Base-by-base conservation (phyloP, 768 basidiomycete species). In the Mycena rosella region DNA sequence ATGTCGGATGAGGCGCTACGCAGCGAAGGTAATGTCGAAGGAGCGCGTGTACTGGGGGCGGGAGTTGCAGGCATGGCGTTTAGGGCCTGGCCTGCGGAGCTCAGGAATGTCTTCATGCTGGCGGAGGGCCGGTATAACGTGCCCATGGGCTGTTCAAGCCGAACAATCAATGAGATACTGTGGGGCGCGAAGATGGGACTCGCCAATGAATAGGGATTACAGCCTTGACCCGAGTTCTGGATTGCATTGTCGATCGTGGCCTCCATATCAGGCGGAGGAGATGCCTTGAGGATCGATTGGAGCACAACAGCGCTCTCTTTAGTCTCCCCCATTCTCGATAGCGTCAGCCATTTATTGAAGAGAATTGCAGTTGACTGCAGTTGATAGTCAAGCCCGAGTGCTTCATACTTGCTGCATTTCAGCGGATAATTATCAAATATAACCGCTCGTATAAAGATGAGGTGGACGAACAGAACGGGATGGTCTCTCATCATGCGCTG, bases 401-500 rank as follows among this genome's bases (percentile, higher is more conserved):
- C 55, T 2, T 60, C 52, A 34, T 73, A 74, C 18, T 72, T 55
- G 45, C 74, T 74, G 32, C 27, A 18, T 38, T 38, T 10, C 6
- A 14, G 29, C 27, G 30, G 3, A 24, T 56, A 29, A 47, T 14
- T 20, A 38, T 18, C 11, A 11, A 20, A 14, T 34, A 34, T 6
- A n/a, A 45, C 15, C n/a, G n/a, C n/a, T n/a, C n/a, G n/a, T n/a
- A 51, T 51, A 18, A 26, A 51, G 34, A 52, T 18, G 27, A 17
- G 36, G 27, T 1, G 7, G 20, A 63, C 68, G 34, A 13, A 72
- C 74, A 73, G 47, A n/a, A 67, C 57, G 26, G 20, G 7, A 63
- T 73, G 71, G 17, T 60, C 57, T 36, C 72, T 56, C 72, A 74
- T 68, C 68, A 58, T 67, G n/a, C 38, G 47, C 26, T 68, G 52